Conservation (phyloP, 1,139 yeast species). For the Meyerozyma athensensis region DNA sequence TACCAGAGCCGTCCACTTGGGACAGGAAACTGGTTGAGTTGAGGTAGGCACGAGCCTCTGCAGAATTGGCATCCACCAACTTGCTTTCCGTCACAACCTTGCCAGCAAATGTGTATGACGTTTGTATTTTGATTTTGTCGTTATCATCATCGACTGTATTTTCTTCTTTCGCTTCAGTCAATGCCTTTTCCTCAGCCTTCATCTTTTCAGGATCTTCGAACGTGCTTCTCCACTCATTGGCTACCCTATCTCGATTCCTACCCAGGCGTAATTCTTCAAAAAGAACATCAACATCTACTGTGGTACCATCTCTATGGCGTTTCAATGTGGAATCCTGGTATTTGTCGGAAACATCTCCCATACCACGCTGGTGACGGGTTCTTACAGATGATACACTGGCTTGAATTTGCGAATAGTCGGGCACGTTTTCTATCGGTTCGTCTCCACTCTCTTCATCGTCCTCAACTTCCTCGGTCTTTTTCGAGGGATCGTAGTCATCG, state of each 20-base stretch:
- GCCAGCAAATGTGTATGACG: conserved; percentile 89
- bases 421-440: conserved; percentile 20
- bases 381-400: conserved; percentile 27
- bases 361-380: conserved; percentile 33
- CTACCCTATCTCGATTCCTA: conserved; percentile 6
- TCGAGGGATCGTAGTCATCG: conserved; percentile 55
- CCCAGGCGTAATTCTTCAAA: conserved; percentile 25
- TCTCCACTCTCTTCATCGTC: conserved; percentile 18
- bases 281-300: conserved; percentile 32
- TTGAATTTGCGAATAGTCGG: conserved; percentile 34
- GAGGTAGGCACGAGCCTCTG: conserved; percentile 81
- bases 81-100: conserved; percentile 72
- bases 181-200: conserved; percentile 11
- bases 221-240: conserved; percentile 5
- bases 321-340: conserved; percentile 11
- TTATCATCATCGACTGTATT: conserved; percentile 10
- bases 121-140: conserved; percentile 57
- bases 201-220: conserved; percentile 4
- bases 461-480: conserved; percentile 19
- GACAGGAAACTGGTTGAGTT: conserved; percentile 44
- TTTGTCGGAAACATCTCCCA: conserved; percentile 5
- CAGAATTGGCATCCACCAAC: conserved; percentile 69
- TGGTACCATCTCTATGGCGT: conserved; percentile 8
- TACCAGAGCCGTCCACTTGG: conserved; percentile 7
- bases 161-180: conserved; percentile 12